phyloP scores from a whole-genome alignment of 352 stramenopile genomes.

The Phytopythium oedochilum region DNA sequence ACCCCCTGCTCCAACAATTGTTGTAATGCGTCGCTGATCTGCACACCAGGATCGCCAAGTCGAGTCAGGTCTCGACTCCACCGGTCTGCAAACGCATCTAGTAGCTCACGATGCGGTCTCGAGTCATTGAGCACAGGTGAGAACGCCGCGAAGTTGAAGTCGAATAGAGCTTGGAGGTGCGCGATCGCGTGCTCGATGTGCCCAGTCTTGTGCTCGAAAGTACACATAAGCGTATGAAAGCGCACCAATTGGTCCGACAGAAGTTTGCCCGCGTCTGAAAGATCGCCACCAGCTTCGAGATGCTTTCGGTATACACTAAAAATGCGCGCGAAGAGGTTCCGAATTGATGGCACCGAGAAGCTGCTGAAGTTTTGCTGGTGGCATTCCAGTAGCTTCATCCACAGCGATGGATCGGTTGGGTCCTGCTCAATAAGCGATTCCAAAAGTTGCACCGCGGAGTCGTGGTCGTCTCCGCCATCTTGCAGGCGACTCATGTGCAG shows the following conservation, averaged over 20 bases:
- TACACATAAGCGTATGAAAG: constrained; percentile 51
- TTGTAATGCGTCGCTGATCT: constrained; percentile 1
- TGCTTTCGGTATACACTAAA: constrained; percentile 33
- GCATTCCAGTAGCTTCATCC: constrained; percentile 45
- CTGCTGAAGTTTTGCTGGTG: constrained; percentile 58
- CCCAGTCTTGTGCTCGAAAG: constrained; percentile 46
- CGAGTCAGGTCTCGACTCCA: constrained; percentile 22
- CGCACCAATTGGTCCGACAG: constrained; percentile 23
- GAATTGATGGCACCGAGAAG: constrained; percentile 66
- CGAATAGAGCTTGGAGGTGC: constrained; percentile 62
- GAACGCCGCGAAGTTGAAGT: constrained; percentile 23
- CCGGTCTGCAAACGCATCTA: constrained; percentile 23
- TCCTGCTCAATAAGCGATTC: constrained; percentile 52
- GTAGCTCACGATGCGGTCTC: constrained; percentile 14
- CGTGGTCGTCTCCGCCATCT: constrained; percentile 15
- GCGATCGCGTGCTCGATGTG: constrained; percentile 59
- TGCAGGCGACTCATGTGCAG: constrained; percentile 8
- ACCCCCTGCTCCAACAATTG: constrained; percentile 1
- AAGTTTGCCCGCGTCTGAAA: neutral
- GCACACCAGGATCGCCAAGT: constrained; percentile 18
- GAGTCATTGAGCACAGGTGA: neutral
- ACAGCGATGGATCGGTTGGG: constrained; percentile 41
- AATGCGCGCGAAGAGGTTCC: constrained; percentile 66
- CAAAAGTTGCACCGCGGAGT: constrained; percentile 26
- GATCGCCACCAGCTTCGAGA: neutral